phyloP scores from a whole-genome alignment of 192 early-diverging fungal genomes.

The Jimgerdemannia lactiflua region DNA sequence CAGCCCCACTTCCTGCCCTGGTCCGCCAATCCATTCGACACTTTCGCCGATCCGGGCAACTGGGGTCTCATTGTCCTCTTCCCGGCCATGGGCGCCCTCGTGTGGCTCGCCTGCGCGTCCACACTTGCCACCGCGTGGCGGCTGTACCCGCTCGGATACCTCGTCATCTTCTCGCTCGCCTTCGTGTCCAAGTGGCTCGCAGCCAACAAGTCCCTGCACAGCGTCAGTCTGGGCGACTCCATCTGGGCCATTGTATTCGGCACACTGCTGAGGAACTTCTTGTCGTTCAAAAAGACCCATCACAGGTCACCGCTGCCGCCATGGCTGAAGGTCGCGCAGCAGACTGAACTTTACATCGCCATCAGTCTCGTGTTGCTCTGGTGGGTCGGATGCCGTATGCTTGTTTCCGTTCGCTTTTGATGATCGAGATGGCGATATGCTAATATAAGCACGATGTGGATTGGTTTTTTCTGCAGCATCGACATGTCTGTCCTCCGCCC shows the following conservation, averaged over 20 bases:
- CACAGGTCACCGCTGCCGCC: conserved; percentile 25
- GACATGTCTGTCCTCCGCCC: conserved; percentile 41
- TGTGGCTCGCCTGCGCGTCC: conserved; percentile 39
- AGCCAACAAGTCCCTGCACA: conserved; percentile 36
- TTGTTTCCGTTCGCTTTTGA: no score
- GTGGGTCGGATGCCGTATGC: neutral
- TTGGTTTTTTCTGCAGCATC: conserved; percentile 18
- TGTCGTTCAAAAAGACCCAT: conserved; percentile 2
- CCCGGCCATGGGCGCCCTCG: conserved; percentile 37
- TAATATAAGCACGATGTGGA: no score
- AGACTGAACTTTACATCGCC: conserved; percentile 54
- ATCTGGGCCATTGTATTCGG: conserved; percentile 57
- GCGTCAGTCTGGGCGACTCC: conserved; percentile 45
- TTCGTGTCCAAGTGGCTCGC: conserved; percentile 49
- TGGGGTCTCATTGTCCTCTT: conserved; percentile 41
- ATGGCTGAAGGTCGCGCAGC: conserved; percentile 52
- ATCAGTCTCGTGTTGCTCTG: conserved; percentile 45
- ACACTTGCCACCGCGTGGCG: conserved; percentile 29
- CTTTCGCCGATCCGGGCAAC: conserved; percentile 30
- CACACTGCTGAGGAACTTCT: conserved; percentile 34
- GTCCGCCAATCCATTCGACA: conserved; percentile 41
- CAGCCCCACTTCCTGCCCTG: conserved; percentile 39
- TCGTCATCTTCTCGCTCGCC: conserved; percentile 38
- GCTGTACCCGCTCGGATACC: conserved; percentile 36
- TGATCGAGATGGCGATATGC: no score